These are phyloP conservation scores for Atkinsonella hypoxylon DNA, from an alignment of 2,329 filamentous ascomycete species.

Conservation along the genomic window DNA sequence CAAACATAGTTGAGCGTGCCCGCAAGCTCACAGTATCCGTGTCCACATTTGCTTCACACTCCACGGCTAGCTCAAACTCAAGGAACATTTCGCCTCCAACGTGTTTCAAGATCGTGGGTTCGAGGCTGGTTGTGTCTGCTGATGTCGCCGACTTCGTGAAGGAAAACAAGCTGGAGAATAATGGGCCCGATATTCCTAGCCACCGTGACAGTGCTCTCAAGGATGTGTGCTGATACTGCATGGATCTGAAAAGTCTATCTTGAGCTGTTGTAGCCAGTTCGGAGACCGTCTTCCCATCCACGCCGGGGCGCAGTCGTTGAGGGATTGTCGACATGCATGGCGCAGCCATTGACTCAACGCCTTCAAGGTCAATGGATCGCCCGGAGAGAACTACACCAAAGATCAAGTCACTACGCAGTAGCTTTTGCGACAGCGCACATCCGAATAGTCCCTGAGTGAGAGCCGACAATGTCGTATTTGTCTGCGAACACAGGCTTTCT, in stretches of 20 bases:
- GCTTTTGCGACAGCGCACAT: slow-evolving; percentile 19
- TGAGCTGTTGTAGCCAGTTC: not conserved
- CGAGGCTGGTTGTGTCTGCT: not conserved
- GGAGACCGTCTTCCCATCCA: not conserved
- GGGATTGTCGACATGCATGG: slow-evolving; percentile 26
- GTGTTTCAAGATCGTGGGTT: not conserved
- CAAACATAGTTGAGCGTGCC: not conserved
- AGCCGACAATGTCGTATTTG: slow-evolving; percentile 16
- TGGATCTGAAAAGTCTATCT: not conserved
- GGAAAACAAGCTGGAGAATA: not conserved
- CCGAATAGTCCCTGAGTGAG: slow-evolving; percentile 21
- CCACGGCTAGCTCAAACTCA: not conserved
- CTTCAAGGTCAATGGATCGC: slow-evolving; percentile 11
- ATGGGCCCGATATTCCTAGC: not conserved
- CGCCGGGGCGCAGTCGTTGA: slow-evolving; percentile 16
- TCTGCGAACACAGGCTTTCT: not conserved
- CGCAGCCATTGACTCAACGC: slow-evolving; percentile 19
- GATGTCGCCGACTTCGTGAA: not conserved
- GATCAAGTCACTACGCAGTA: slow-evolving; percentile 1
- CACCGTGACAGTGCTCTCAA: not conserved
- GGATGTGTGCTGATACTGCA: not conserved
- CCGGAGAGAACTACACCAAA: slow-evolving; percentile 7
- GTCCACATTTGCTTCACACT: not conserved
- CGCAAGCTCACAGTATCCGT: not conserved
- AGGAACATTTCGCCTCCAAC: not conserved